phyloP scores from a whole-genome alignment of 129 eudicot genomes.

The Tanacetum coccineum region DNA sequence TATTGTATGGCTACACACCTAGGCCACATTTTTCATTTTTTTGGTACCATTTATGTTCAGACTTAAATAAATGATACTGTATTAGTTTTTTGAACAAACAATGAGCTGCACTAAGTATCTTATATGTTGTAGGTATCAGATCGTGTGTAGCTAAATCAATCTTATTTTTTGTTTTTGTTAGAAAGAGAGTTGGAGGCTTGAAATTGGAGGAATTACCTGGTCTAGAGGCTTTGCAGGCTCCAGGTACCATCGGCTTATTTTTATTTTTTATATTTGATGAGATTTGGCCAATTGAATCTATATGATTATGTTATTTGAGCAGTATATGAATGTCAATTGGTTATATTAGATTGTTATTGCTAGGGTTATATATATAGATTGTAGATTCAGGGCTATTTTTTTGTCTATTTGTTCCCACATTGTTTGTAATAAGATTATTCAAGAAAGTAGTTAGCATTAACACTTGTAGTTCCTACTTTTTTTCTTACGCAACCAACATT shows the following conservation, averaged over 20 bases:
- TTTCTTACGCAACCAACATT: too few relatives aligned
- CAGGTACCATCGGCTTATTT: constrained; percentile 51
- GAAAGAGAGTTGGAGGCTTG: constrained; percentile 93
- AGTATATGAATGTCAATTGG: background rate
- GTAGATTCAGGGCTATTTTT: too few relatives aligned
- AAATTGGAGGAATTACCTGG: constrained; percentile 94
- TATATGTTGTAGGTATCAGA: constrained; percentile 4
- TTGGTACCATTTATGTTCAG: constrained; percentile 3
- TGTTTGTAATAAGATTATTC: too few relatives aligned
- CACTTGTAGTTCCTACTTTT: too few relatives aligned
- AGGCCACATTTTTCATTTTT: background rate
- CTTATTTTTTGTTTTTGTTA: constrained; percentile 24
- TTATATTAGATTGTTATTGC: too few relatives aligned
- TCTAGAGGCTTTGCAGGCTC: constrained; percentile 74
- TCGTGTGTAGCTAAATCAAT: background rate
- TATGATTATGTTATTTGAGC: background rate
- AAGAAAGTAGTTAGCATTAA: too few relatives aligned
- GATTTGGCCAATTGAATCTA: constrained; percentile 9
- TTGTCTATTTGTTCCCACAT: too few relatives aligned
- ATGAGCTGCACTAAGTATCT: constrained; percentile 18
- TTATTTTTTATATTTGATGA: constrained; percentile 2
- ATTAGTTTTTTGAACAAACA: constrained; percentile 6
- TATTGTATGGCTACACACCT: constrained; percentile 1
- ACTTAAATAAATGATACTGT: constrained; percentile 8
- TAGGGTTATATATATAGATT: too few relatives aligned